Evolutionary conservation across 2,329 filamentous ascomycete genomes (phyloP), one percentile per base, ranked within the genome.

Genomic region (Colletotrichum gloeosporioides): DNA sequence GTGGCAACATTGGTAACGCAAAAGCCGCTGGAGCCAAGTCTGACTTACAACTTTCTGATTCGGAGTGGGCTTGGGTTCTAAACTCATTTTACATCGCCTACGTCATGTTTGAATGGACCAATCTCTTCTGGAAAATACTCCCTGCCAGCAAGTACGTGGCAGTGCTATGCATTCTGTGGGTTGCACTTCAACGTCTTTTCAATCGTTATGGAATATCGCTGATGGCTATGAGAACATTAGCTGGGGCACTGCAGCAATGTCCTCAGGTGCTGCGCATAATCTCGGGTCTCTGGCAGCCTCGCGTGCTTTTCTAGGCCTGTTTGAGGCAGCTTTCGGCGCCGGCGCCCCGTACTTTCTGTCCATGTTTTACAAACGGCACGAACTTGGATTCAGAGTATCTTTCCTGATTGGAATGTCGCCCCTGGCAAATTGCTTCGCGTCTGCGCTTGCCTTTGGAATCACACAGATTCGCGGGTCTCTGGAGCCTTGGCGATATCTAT

Each of bases 361-460:
- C 1, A 77, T 84, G 53, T 84, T 84, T 73, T 85, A 85, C 68
- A 80, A 81, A 49, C 79, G 83, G 8, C 79, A 78, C 8, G 83
- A 85, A 69, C 63, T 84, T 1, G 83, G 82, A 1, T 71, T 82
- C 9, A 80, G 83, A 36, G 78, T 80, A 25, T 78, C 80, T 7
- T 25, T 84, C 2, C 77, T 84, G 7, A 77, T 82, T 9, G 80
- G 79, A 1, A 81, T 80, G 49, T 80, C 82, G 18, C 82, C 83
- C 2, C 76, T 85, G 7, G 83, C 83, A 10, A 83, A 81, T 34
- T 82, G 81, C 25, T 84, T 84, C 71, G 83, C 83, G 7, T 80
- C 80, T 9, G 80, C 83, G 6, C 77, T 85, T 22, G 83, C 83
- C 1, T 85, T 83, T 65, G 83, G 81, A 8, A 83, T 84, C 61